phyloP scores from a whole-genome alignment of 1,284 basidiomycete genomes.

The Papiliotrema terrestris region DNA sequence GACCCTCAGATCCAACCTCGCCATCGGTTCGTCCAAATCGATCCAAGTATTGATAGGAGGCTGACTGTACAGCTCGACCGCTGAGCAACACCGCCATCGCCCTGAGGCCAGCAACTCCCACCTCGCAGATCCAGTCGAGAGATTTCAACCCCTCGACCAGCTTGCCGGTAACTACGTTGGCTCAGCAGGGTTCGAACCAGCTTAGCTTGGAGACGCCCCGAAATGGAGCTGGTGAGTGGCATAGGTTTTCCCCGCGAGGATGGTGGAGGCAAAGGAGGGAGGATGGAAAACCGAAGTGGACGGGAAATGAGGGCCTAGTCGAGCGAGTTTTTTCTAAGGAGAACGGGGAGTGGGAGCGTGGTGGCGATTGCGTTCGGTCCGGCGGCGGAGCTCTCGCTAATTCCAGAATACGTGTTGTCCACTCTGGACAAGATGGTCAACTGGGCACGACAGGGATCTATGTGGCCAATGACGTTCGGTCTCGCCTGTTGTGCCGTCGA shows the following conservation, averaged over 20 bases:
- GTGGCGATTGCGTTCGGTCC: too few relatives aligned
- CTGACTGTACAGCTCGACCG: constrained; percentile 26
- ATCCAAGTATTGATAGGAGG: neutral
- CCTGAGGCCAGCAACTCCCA: constrained; percentile 26
- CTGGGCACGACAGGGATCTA: constrained; percentile 95
- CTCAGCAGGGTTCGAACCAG: constrained; percentile 76
- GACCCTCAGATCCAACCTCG: constrained; percentile 33
- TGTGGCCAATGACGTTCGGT: constrained; percentile 99
- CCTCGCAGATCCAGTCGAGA: constrained; percentile 24
- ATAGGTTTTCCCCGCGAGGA: neutral
- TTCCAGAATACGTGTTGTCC: constrained; percentile 87
- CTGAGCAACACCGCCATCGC: constrained; percentile 32
- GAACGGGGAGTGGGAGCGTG: too few relatives aligned
- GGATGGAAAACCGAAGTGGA: too few relatives aligned
- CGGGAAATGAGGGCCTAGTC: too few relatives aligned
- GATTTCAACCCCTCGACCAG: constrained; percentile 35
- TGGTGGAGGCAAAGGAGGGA: too few relatives aligned
- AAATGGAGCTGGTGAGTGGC: constrained; percentile 76
- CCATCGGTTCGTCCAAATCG: constrained; percentile 20
- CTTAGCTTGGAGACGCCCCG: constrained; percentile 78
- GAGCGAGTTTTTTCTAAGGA: too few relatives aligned
- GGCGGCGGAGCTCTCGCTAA: neutral
- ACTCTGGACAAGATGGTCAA: constrained; percentile 96
- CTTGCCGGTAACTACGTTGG: constrained; percentile 51
- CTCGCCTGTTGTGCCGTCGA: constrained; percentile 98